Percentiles rank a stretch among this genome's conserved stretches.
Evolutionary conservation across 2,329 filamentous ascomycete species (phyloP).

Genomic region (Cordyceps javanica): DNA sequence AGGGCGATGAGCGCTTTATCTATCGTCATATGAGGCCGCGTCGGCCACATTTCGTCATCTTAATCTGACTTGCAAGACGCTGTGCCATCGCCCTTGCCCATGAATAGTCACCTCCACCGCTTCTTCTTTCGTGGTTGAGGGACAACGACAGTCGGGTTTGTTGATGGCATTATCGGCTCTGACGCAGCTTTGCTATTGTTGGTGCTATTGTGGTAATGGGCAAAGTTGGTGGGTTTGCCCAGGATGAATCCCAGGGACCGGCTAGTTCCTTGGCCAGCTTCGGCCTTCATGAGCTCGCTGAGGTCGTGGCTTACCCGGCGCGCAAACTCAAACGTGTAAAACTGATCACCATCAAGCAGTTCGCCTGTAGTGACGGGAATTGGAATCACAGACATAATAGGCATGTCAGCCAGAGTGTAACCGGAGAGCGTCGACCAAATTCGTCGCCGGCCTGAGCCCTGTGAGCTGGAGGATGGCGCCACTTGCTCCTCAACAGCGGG

Average conservation of each 20-base stretch:
- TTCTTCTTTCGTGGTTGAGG: constrained; percentile 12
- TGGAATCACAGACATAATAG: constrained; percentile 26
- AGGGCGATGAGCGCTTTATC: background rate
- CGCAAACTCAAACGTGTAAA: constrained; percentile 25
- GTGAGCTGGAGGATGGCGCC: constrained; percentile 3
- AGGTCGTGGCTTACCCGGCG: constrained; percentile 25
- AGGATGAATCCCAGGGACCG: constrained; percentile 17
- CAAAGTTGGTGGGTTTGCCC: constrained; percentile 12
- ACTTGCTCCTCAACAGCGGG: background rate
- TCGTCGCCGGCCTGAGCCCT: constrained; percentile 12
- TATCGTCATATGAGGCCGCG: background rate
- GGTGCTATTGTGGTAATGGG: constrained; percentile 9
- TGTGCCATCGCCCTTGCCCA: background rate
- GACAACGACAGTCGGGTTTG: constrained; percentile 9
- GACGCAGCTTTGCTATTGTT: constrained; percentile 11
- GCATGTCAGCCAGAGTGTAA: constrained; percentile 26
- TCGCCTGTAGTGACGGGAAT: constrained; percentile 26
- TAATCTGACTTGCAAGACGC: constrained; percentile 8
- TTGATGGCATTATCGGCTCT: constrained; percentile 7
- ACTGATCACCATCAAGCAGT: constrained; percentile 26
- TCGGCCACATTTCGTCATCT: background rate
- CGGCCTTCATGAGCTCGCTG: constrained; percentile 17
- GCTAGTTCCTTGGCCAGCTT: constrained; percentile 19
- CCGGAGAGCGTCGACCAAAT: constrained; percentile 22
- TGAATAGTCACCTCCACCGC: constrained; percentile 11